These are phyloP conservation scores for Turritis glabra DNA, from an alignment of 345 rosid genomes.

Conservation along the genomic window DNA sequence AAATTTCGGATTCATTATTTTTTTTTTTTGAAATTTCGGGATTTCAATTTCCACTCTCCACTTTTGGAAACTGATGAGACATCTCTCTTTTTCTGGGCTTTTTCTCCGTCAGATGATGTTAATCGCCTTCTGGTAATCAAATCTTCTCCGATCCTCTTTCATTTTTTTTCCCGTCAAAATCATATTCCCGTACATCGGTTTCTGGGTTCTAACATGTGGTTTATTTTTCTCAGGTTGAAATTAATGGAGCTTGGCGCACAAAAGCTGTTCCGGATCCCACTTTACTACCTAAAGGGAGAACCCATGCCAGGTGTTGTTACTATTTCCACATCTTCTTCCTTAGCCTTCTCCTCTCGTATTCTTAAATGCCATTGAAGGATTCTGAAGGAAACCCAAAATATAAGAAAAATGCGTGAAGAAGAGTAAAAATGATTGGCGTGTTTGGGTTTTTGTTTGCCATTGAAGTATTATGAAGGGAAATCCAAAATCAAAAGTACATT, in stretches of 20 bases:
- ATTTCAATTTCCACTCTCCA: neutral
- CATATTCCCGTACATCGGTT: neutral
- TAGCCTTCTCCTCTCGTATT: neutral
- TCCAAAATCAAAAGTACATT: neutral
- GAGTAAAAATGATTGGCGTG: neutral
- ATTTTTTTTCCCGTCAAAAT: neutral
- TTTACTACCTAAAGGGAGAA: conserved; percentile 66
- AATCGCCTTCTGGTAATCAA: conserved; percentile 69
- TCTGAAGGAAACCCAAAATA: neutral
- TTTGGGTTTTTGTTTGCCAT: neutral
- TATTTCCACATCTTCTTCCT: conserved; percentile 12
- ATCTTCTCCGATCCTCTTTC: neutral
- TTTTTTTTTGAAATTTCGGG: neutral
- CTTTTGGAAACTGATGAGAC: conserved; percentile 7
- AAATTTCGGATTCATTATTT: conserved; percentile 5
- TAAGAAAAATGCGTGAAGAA: neutral
- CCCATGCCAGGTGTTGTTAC: conserved; percentile 63
- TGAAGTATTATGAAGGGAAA: neutral
- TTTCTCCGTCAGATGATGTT: conserved; percentile 63
- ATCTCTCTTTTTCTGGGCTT: conserved; percentile 1
- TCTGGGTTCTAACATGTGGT: neutral
- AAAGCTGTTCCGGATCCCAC: conserved; percentile 61
- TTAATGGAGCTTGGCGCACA: conserved; percentile 81
- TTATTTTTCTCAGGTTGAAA: conserved; percentile 53
- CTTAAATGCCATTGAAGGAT: neutral